Evolutionary conservation across 2,329 filamentous ascomycete genomes (phyloP), one percentile per base, ranked within the genome.

Genomic region (Fusarium devonianum): DNA sequence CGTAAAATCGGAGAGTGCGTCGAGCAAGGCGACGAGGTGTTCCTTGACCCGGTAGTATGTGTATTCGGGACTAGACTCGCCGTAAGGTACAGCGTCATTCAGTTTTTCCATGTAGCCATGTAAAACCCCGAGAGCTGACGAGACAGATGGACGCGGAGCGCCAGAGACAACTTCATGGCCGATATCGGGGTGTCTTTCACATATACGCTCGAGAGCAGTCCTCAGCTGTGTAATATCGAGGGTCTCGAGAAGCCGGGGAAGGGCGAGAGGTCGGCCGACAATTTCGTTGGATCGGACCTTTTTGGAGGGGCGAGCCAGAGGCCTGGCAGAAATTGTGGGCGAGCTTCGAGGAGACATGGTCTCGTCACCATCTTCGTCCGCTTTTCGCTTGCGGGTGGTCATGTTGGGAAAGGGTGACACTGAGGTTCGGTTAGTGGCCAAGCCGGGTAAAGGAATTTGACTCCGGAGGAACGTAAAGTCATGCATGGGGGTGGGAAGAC

Each of bases 1-100:
- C 1, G 92, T 97, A 69, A 95, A 99, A 68, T 99, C 94, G 69
- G 88, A 87, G 33, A 99, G 80, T 32, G 94, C 92, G 50, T 97
- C 91, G 51, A 97, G 84, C 17, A 99, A 82, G 49, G 90, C 86
- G 18, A 85, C 77, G 13, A 97, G 80, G 26, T 88, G 84, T 58
- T 92, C 88, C 63, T 88, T 90, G 44, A 97, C 90, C 63, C 94
- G 86, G 69, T 97, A 95, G 71, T 97, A 99, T 39, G 91, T 88
- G 74, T 97, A 97, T 71, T 97, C 93, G 30, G 92, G 91, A 49
- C 86, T 90, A 10, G 88, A 83, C 62, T 92, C 87, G 67, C 91
- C 90, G 64, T 95, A 90, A 0, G 94, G 94, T 63, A 96, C 91
- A 1, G 93, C 86, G 16, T 84, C 83, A 67, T 86, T 88, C 52